phyloP scores from a whole-genome alignment of 2,329 filamentous ascomycete species.

The Nothophoma quercina region DNA sequence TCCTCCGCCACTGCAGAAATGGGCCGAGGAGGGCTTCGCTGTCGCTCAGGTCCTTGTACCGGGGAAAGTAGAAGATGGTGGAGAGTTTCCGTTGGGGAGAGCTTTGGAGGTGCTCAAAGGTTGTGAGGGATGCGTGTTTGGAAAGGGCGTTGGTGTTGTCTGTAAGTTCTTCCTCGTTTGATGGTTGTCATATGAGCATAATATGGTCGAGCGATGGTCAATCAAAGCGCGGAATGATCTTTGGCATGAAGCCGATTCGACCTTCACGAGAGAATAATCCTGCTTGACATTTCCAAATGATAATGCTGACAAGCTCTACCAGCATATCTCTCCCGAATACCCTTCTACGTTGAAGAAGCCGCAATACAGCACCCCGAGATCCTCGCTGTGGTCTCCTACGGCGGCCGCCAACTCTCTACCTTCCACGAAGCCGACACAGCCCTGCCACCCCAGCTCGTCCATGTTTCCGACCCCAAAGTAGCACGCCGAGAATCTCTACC shows the following conservation, averaged over 20 bases:
- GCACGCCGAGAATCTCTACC: slow-evolving; percentile 34
- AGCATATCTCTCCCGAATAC: slow-evolving; percentile 44
- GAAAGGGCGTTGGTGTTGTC: slow-evolving; percentile 40
- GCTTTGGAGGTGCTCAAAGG: slow-evolving; percentile 34
- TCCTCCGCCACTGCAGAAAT: slow-evolving; percentile 68
- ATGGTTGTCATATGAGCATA: not conserved
- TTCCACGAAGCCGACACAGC: slow-evolving; percentile 24
- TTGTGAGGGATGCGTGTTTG: slow-evolving; percentile 35
- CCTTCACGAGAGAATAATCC: too few relatives aligned
- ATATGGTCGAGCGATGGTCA: too few relatives aligned
- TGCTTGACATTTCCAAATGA: too few relatives aligned
- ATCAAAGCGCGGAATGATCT: too few relatives aligned
- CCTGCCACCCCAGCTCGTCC: slow-evolving; percentile 41
- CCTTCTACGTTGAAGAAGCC: slow-evolving; percentile 44
- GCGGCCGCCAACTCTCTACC: slow-evolving; percentile 37
- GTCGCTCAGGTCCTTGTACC: slow-evolving; percentile 62
- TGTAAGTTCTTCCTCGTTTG: slow-evolving; percentile 28
- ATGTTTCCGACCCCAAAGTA: slow-evolving; percentile 32
- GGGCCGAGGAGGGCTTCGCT: slow-evolving; percentile 74
- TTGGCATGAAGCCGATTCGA: too few relatives aligned
- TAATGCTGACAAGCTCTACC: too few relatives aligned
- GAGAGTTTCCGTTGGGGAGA: slow-evolving; percentile 41
- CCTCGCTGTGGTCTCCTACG: slow-evolving; percentile 44
- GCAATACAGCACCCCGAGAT: slow-evolving; percentile 34
- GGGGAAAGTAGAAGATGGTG: slow-evolving; percentile 41